Conservation (phyloP, 345 rosid genomes). For the Psidium guajava region DNA sequence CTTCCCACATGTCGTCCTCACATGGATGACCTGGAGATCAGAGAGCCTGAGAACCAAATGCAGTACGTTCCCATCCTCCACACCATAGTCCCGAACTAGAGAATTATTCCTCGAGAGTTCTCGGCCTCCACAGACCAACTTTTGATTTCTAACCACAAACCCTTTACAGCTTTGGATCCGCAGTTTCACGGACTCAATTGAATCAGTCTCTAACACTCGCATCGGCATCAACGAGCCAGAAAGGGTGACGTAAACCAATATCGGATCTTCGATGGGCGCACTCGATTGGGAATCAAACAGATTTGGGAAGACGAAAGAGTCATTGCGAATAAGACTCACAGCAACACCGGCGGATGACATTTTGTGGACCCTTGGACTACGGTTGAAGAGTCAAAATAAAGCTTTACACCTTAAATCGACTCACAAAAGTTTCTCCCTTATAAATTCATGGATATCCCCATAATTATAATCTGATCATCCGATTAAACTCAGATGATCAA, state of each 20-base stretch:
- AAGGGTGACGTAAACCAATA: conserved; percentile 26
- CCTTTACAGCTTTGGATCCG: conserved; percentile 59
- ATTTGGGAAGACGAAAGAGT: conserved; percentile 6
- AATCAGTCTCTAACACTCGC: conserved; percentile 48
- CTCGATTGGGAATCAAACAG: conserved; percentile 6
- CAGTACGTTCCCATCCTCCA: conserved; percentile 53
- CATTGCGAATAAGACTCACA: conserved; percentile 23
- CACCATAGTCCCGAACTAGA: conserved; percentile 61
- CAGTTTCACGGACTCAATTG: conserved; percentile 62
- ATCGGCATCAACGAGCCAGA: conserved; percentile 33
- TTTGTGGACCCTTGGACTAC: neutral
- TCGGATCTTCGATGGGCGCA: conserved; percentile 30
- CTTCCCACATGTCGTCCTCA: conserved; percentile 43
- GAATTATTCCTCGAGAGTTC: conserved; percentile 59
- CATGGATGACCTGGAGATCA: conserved; percentile 56
- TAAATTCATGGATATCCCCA: neutral
- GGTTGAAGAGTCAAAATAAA: neutral
- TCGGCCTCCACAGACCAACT: conserved; percentile 58
- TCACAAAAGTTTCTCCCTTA: neutral
- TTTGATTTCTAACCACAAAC: conserved; percentile 63
- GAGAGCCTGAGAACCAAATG: conserved; percentile 72
- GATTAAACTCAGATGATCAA: neutral
- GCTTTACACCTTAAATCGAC: neutral
- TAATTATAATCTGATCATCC: neutral
- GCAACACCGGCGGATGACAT: conserved; percentile 58